Percentiles rank a stretch among this genome's conserved stretches.
Evolutionary conservation across 78 protist genomes (phyloP).

Genomic region (Isochrysis galbana): DNA sequence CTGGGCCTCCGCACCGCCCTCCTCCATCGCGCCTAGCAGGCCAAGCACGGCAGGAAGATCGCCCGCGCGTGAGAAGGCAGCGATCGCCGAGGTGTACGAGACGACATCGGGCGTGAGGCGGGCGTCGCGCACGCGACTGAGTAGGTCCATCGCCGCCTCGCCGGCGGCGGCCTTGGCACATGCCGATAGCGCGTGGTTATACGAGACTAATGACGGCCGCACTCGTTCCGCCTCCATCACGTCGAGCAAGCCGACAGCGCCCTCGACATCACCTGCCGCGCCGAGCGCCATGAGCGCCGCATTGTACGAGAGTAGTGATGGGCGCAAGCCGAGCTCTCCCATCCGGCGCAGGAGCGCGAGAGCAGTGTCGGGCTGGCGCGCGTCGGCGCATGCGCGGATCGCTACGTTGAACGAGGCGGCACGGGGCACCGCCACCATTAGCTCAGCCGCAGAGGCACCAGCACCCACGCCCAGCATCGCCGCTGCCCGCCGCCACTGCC

Average conservation of each 20-base stretch:
- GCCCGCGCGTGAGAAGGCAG: not conserved
- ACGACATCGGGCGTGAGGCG: not conserved
- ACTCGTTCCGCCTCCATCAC: not conserved
- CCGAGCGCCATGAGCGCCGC: not conserved
- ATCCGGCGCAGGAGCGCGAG: not conserved
- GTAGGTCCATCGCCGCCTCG: not conserved
- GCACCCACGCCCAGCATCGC: not conserved
- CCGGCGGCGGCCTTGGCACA: not conserved
- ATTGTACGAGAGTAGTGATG: not conserved
- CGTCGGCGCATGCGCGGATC: not conserved
- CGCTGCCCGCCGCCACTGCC: not conserved
- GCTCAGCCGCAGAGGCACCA: not conserved
- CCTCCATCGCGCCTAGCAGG: slow-evolving; percentile 16
- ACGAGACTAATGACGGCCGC: slow-evolving; percentile 8
- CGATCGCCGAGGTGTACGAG: not conserved
- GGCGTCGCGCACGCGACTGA: not conserved
- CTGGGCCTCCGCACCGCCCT: not conserved
- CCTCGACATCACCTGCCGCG: not conserved
- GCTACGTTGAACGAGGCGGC: slow-evolving; percentile 12
- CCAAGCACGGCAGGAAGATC: not conserved
- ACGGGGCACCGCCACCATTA: not conserved
- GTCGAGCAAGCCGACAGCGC: not conserved
- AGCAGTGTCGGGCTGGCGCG: not conserved
- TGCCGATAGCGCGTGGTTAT: not conserved
- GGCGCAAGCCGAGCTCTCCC: not conserved